These are phyloP conservation scores for Lipomyces anomalus DNA, from an alignment of 805 yeast genomes.

Conservation along the genomic window DNA sequence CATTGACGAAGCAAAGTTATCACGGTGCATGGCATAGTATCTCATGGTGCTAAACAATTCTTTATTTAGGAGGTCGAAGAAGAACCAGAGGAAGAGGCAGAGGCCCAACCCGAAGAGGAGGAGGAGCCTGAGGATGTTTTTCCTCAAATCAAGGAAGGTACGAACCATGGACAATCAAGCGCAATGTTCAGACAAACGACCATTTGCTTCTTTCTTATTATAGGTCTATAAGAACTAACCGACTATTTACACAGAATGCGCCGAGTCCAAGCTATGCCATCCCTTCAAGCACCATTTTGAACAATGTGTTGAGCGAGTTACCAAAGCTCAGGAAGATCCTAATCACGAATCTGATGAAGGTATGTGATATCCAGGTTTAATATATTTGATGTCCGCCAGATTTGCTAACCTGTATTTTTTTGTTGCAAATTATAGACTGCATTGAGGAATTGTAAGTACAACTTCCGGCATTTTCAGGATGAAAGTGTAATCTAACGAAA, in stretches of 20 bases:
- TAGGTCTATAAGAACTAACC: constrained; percentile 19
- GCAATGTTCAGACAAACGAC: constrained; percentile 4
- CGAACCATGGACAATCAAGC: constrained; percentile 26
- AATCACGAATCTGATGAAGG: constrained; percentile 81
- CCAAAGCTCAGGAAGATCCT: constrained; percentile 76
- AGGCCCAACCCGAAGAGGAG: constrained; percentile 61
- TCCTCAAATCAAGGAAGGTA: constrained; percentile 51
- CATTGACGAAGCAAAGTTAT: no score
- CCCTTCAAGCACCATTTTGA: constrained; percentile 80
- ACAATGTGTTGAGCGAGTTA: constrained; percentile 93
- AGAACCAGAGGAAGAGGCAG: constrained; percentile 50
- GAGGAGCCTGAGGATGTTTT: constrained; percentile 63
- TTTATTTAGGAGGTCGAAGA: constrained; percentile 39
- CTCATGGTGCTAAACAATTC: no score
- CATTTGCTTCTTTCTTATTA: constrained; percentile 13
- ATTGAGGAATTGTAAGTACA: constrained; percentile 72
- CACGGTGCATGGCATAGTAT: no score
- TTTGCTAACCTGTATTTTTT: constrained; percentile 1
- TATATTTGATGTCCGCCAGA: neutral
- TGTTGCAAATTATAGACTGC: constrained; percentile 55
- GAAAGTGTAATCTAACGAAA: neutral
- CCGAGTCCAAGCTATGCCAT: constrained; percentile 59
- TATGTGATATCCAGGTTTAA: constrained; percentile 3
- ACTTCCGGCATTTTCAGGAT: neutral
- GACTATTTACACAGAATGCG: constrained; percentile 47